Base-by-base conservation (phyloP, 1,284 basidiomycete species). In the Fomitopsis pinicola region DNA sequence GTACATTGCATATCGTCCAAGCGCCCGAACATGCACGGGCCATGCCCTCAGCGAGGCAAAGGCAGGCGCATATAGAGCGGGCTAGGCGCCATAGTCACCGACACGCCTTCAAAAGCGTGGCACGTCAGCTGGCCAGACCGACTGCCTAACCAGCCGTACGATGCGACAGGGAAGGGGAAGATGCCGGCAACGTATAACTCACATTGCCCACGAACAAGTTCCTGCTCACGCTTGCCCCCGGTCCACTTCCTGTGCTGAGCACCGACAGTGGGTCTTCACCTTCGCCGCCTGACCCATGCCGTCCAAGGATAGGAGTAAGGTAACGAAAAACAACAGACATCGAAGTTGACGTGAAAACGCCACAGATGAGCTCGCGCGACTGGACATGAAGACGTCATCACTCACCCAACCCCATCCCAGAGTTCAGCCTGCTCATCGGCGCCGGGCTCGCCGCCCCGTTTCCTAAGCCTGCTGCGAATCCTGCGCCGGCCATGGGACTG, bases 181-280 rank as follows among this genome's bases (percentile, higher is more conserved):
- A 46, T 17, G 9, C 28, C 48, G 28, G 54, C 19, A 46, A 60
- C 57, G 19, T n/a, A 30, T 2, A 12, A 77, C 81, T 71, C 65
- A 84, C 82, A 66, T 85, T 85, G 22, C 81, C 82, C 19, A 86
- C 82, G 63, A 95, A 94, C 19, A 95, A 78, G 67, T 87, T 92
- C 46, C 85, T 77, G 50, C 68, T 66, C 30, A 65, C 38, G 35
- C 60, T 59, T 42, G 42, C 38, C 12, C 50, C 62, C 15, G 40
- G 54, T 1, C 61, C 67, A 10, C 57, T 61, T 5, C 60, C 57
- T 8, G 67, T 66, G 36, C 35, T 54, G n/a, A 54, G 52, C 5
- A 35, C 19, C n/a, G 52, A 9, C 19, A 54, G 19, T 17, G 52
- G 15, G 28, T 54, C 52, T 35, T 54, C 52, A 8, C 9, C 15